Base-by-base conservation (phyloP, 495 filamentous ascomycete genomes). In the Penicillium tannophilum region DNA sequence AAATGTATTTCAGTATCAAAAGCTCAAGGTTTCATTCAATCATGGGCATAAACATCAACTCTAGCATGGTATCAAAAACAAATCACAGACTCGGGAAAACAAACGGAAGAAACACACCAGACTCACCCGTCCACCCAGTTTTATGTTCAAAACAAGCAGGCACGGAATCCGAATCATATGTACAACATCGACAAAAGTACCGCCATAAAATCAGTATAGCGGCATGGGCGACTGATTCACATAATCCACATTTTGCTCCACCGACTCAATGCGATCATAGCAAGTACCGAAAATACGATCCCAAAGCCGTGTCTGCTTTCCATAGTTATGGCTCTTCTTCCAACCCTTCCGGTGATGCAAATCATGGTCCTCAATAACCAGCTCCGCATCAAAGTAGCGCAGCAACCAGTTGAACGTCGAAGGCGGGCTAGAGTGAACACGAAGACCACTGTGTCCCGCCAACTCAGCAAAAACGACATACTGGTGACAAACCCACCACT, bases 281-380 rank as follows among this genome's bases (percentile, higher is more conserved):
- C 69, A 75, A 20, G 72, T 76, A 1, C 71, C 71, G 58, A 76
- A 76, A 9, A 76, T 59, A 3, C 69, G 70, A 53, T 76, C 73
- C 73, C 73, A 76, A 16, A 76, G 62, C 43, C 73, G 67, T 14
- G 73, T 76, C 66, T 76, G 72, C 61, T 76, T 76, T 35, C 73
- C 73, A 45, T 76, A 76, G 54, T 76, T 75, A 33, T 68, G 56
- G 35, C 73, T 76, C 63, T 71, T 71, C 61, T 69, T 72, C 73
- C 73, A 76, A 19, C 73, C 73, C 59, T 69, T 71, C 10, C 73
- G 73, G 50, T 76, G 73, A 55, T 76, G 73, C 43, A 76, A 46
- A 54, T 76, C 73, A 50, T 76, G 73, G 36, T 76, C 73, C 31
- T 76, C 73, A 50, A 76, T 71, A 0, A 75, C 63, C 26, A 75